Evolutionary conservation across 2,329 filamentous ascomycete genomes (phyloP), one percentile per base, ranked within the genome.

Genomic region (Aspergillus glaucus): DNA sequence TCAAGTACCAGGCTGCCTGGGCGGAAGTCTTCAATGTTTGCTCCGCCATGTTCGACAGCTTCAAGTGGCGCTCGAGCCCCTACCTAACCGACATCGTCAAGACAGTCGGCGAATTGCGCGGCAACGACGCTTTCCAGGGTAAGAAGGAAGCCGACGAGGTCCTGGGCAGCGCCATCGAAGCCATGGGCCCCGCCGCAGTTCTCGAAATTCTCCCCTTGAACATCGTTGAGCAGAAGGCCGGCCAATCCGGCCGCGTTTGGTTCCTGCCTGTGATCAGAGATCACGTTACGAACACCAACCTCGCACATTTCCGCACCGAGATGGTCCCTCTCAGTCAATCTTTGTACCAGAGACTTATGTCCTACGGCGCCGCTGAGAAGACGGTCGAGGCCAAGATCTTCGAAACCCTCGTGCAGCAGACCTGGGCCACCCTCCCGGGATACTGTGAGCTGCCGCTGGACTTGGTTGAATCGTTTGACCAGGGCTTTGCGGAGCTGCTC

Each of bases 331-430:
- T 98, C 21, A 97, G 92, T 65, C 87, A 95, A 66, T 73, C 80
- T 44, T 87, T 98, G 77, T 96, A 92, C 67, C 88, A 97, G 66
- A 84, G 81, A 56, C 87, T 97, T 4, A 75, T 95, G 43, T 86
- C 95, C 53, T 87, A 94, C 60, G 88, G 87, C 12, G 75, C 81
- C 19, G 83, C 82, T 12, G 87, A 92, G 63, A 96, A 95, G 77
- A 93, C 89, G 0, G 91, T 95, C 79, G 90, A 97, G 67, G 81
- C 93, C 64, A 98, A 98, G 76, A 94, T 98, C 50, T 98, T 93
- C 65, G 92, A 98, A 72, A 97, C 93, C 0, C 76, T 98, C 4
- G 88, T 98, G 7, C 87, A 94, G 58, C 93, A 98, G 65, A 91
- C 92, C 39, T 98, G 93, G 93, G 89, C 88, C 0, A 85, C 87